Percentiles rank a stretch among this genome's conserved stretches.
phyloP scores from a whole-genome alignment of 495 filamentous ascomycete genomes.

The Penicillium bialowiezense region DNA sequence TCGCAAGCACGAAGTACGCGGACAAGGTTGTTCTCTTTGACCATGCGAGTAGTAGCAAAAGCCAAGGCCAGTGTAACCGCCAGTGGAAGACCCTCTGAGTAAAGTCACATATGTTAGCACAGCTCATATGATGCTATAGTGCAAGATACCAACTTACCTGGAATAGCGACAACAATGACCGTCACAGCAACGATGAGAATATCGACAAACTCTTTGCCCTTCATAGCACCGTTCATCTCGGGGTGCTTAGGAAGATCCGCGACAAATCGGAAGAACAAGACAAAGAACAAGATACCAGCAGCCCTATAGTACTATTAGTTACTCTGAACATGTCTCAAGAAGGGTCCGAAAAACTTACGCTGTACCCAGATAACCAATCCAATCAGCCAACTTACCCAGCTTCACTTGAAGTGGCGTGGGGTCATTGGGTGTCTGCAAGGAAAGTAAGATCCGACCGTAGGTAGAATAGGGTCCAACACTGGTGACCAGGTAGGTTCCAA shows the following conservation, averaged over 20 bases:
- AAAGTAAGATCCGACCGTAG: constrained; percentile 65
- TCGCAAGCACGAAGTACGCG: constrained; percentile 65
- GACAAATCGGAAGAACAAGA: constrained; percentile 59
- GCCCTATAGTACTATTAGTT: constrained; percentile 45
- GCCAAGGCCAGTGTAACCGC: constrained; percentile 68
- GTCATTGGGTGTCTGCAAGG: constrained; percentile 57
- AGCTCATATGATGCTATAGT: background rate
- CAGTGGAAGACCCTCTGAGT: constrained; percentile 58
- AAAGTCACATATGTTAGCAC: constrained; percentile 11
- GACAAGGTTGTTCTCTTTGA: constrained; percentile 68
- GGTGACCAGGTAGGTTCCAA: constrained; percentile 63
- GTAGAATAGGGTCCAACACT: constrained; percentile 59
- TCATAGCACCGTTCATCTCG: constrained; percentile 44
- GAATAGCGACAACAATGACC: constrained; percentile 70
- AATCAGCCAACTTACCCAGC: constrained; percentile 58
- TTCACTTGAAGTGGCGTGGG: constrained; percentile 65
- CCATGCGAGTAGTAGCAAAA: constrained; percentile 67
- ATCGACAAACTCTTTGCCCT: constrained; percentile 61
- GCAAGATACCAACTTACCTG: constrained; percentile 31
- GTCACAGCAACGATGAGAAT: constrained; percentile 70
- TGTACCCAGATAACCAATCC: constrained; percentile 58
- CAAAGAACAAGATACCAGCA: constrained; percentile 61
- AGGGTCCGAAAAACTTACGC: too few relatives aligned
- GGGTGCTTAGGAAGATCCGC: constrained; percentile 50
- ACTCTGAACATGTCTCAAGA: background rate